Base-by-base conservation (phyloP, 345 rosid genomes). In the Sapria himalayana region DNA sequence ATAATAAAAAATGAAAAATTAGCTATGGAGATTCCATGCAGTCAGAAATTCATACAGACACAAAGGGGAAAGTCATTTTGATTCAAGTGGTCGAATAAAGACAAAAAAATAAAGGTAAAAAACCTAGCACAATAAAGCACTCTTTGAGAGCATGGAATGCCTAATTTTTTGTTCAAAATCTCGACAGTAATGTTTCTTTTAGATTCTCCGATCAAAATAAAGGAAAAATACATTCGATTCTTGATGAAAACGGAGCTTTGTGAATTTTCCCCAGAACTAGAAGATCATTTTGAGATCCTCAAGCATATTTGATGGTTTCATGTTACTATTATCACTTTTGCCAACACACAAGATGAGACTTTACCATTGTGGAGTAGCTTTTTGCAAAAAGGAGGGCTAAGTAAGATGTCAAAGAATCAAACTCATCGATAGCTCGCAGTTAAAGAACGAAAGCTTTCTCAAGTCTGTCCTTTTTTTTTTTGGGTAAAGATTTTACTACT, bases 221-320 rank as follows among this genome's bases (percentile, higher is more conserved):
- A 12, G 41, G 20, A 46, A 15, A 24, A 34, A 31, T 33, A 13
- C 25, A 46, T 46, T 36, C 41, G 36, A 34, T 34, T 46, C 22
- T 35, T 3, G 23, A 46, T 46, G 42, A 27, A 38, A 37, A 38
- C 0, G 34, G 20, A 48, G 37, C 39, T 48, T 39, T 48, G 29
- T 12, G 16, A 49, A 49, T 49, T 39, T 27, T 39, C 51, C 36
- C 53, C 19, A 19, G 29, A 38, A 20, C 15, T 49, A 11, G 53
- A 38, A 25, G 45, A 29, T 7, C 45, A 39, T 38, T 49, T 49
- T 7, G 29, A 48, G 44, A 48, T 37, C 43, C 22, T 35, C 4
- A 13, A 37, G 19, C 52, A 48, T 48, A 24, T 38, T 48, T 11
- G 25, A 27, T 17, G 45, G 18, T 38, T 38, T 19, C 25, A 27